Percentiles rank a stretch among this genome's conserved stretches.
Evolutionary conservation across 169 alveolate genomes (phyloP).

Genomic region (Cryptosporidium baileyi): DNA sequence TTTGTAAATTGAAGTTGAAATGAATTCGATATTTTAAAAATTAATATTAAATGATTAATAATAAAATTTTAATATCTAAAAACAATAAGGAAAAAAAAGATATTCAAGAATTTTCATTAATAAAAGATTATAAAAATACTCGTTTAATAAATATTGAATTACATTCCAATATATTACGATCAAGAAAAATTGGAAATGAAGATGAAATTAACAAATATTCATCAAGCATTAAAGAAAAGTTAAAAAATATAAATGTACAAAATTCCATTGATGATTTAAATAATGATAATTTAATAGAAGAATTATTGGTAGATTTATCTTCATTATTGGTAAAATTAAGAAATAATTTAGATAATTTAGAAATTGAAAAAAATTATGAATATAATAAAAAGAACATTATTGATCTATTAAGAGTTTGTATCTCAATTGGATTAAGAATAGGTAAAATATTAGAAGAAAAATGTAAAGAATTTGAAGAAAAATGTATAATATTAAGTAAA

Average conservation of each 20-base stretch:
- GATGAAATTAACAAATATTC: neutral
- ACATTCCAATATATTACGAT: neutral
- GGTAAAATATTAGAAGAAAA: slow-evolving; percentile 17
- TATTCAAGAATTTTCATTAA: no score
- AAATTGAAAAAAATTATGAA: neutral
- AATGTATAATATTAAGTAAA: neutral
- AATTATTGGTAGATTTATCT: slow-evolving; percentile 53
- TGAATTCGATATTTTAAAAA: no score
- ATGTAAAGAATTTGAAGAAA: neutral
- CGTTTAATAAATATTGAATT: neutral
- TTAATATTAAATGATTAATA: no score
- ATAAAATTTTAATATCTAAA: no score
- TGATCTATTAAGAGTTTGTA: slow-evolving; percentile 38
- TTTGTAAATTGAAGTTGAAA: no score
- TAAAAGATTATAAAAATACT: no score
- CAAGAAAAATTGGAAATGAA: neutral
- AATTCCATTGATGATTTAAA: neutral
- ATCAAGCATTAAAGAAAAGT: neutral
- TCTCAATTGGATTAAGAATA: slow-evolving; percentile 56
- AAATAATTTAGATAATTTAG: slow-evolving; percentile 1
- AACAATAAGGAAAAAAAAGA: no score
- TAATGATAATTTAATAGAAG: slow-evolving; percentile 34
- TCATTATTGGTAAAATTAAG: slow-evolving; percentile 24
- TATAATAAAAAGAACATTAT: neutral
- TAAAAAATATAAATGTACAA: neutral